A percentile compares a stretch with the other conserved stretches of the same genome.
Evolutionary conservation across 257 asterid genomes (phyloP).

Genomic region (Nicotiana attenuata): DNA sequence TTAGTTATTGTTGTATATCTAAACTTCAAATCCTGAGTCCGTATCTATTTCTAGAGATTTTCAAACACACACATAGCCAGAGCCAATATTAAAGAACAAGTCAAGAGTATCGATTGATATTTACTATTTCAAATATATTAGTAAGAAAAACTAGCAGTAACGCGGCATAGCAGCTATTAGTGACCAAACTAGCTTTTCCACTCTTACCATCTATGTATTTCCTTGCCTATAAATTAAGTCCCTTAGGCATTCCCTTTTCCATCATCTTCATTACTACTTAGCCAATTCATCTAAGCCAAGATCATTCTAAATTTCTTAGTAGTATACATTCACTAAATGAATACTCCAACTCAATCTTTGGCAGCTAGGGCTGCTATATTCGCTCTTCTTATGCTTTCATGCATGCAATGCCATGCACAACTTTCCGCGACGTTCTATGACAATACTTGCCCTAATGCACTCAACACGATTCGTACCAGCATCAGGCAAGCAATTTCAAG

Average conservation of each 20-base stretch:
- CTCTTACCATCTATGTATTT: neutral
- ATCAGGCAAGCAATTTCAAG: neutral
- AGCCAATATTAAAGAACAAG: neutral
- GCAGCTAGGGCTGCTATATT: neutral
- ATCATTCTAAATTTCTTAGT: neutral
- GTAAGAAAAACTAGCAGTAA: neutral
- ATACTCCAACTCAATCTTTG: neutral
- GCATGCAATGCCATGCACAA: slow-evolving; percentile 3
- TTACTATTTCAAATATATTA: neutral
- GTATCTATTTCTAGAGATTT: neutral
- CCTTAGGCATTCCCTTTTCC: neutral
- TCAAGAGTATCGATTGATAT: neutral
- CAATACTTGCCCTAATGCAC: neutral
- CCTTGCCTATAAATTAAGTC: neutral
- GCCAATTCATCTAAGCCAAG: neutral
- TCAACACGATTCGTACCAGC: neutral
- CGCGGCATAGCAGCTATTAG: neutral
- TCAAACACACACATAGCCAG: neutral
- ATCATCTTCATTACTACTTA: neutral
- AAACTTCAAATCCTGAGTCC: neutral
- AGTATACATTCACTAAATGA: neutral
- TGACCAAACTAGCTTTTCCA: neutral
- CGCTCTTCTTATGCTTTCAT: neutral
- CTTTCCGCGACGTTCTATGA: neutral
- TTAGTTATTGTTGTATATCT: no score